Conservation (phyloP, 2,329 filamentous ascomycete genomes). For the Microcera coccophila region DNA sequence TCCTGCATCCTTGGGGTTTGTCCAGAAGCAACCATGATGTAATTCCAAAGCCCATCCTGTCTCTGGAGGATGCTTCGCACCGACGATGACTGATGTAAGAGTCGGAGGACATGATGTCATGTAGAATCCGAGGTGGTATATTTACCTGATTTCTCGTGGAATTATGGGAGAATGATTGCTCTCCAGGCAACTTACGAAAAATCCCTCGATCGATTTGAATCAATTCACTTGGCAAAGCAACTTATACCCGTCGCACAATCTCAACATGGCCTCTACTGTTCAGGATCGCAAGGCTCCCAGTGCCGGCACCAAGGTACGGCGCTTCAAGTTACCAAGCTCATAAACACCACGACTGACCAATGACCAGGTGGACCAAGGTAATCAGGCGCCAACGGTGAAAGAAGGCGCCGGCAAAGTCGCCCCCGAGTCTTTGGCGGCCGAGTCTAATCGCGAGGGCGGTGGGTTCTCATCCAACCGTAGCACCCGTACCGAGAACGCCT, state of each 20-base stretch:
- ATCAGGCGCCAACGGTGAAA: constrained; percentile 46
- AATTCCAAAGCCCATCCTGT: background rate
- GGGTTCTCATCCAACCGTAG: constrained; percentile 58
- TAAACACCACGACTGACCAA: background rate
- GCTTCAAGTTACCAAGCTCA: too few species aligned
- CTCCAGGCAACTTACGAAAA: background rate
- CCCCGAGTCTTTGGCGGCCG: constrained; percentile 70
- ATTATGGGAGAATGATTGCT: too few species aligned
- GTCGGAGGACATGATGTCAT: constrained; percentile 4
- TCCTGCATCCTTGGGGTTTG: background rate
- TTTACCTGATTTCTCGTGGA: background rate
- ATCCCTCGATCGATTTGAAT: background rate
- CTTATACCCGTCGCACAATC: constrained; percentile 1
- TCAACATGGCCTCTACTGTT: constrained; percentile 13
- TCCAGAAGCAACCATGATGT: background rate
- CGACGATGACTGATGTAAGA: background rate
- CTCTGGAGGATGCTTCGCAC: background rate
- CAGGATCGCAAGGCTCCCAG: constrained; percentile 12
- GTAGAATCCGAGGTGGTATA: background rate
- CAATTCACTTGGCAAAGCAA: background rate
- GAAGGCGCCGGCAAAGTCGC: constrained; percentile 63
- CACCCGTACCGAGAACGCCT: constrained; percentile 29
- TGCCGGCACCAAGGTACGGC: constrained; percentile 23
- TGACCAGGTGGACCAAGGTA: constrained; percentile 47
- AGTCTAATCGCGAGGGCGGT: constrained; percentile 61